Conservation (phyloP, 371 early-diverging fungal genomes). For the Rhizomucor pusillus region DNA sequence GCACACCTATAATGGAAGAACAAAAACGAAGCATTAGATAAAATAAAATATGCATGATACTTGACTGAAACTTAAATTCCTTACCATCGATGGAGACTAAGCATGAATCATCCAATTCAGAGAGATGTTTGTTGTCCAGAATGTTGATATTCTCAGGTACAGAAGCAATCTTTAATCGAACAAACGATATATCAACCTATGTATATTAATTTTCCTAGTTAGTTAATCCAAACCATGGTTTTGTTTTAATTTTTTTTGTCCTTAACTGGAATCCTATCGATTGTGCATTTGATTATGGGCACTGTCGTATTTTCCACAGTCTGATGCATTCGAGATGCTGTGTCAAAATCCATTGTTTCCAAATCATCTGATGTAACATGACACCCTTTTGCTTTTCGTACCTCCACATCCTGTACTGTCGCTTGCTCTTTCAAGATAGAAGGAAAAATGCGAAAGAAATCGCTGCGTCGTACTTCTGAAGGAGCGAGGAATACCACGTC, state of each 20-base stretch:
- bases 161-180: constrained; percentile 14
- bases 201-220: too few relatives aligned
- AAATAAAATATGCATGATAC: neutral
- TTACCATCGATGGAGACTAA: constrained; percentile 36
- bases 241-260: neutral
- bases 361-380: too few relatives aligned
- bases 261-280: constrained; percentile 33
- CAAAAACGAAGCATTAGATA: neutral
- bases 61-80: neutral
- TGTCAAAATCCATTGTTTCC: neutral
- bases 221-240: too few relatives aligned
- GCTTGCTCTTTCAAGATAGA: constrained; percentile 15
- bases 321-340: constrained; percentile 9
- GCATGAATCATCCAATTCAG: constrained; percentile 23
- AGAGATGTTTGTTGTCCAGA: constrained; percentile 25
- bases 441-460: constrained; percentile 25
- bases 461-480: constrained; percentile 11
- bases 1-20: constrained; percentile 12
- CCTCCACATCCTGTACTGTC: constrained; percentile 22
- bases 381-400: too few relatives aligned
- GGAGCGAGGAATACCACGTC: constrained; percentile 33
- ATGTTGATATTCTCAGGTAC: constrained; percentile 19
- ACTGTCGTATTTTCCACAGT: constrained; percentile 27
- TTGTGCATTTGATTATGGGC: constrained; percentile 36
- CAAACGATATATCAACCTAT: constrained; percentile 42